Conservation (phyloP, 2,329 filamentous ascomycete species). For the Chrysosporium queenslandicum region DNA sequence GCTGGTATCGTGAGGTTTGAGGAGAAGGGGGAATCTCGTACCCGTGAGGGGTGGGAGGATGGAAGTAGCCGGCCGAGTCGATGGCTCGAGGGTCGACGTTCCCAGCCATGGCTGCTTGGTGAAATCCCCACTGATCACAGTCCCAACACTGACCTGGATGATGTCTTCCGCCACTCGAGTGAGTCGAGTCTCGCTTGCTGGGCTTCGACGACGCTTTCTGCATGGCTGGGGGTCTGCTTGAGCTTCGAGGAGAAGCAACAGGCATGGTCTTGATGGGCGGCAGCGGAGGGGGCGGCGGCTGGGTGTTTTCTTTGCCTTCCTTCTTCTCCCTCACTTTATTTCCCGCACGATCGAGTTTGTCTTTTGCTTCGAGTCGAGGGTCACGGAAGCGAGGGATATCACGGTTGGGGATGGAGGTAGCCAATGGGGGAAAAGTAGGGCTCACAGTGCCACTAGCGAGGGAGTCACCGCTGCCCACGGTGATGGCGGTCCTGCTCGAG, state of each 20-base stretch:
- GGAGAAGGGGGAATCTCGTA: constrained; percentile 25
- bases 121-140: constrained; percentile 28
- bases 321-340: constrained; percentile 15
- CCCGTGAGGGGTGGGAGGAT: constrained; percentile 6
- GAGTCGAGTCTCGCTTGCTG: constrained; percentile 24
- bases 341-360: constrained; percentile 17
- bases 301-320: constrained; percentile 18
- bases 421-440: constrained; percentile 31
- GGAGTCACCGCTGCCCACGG: constrained; percentile 44
- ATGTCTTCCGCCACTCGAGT: constrained; percentile 4
- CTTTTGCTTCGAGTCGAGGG: constrained; percentile 21
- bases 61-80: constrained; percentile 24
- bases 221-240: constrained; percentile 24
- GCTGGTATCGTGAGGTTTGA: constrained; percentile 23
- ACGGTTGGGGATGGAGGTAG: constrained; percentile 24
- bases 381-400: constrained; percentile 18
- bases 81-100: constrained; percentile 25
- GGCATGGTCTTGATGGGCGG: constrained; percentile 29
- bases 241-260: constrained; percentile 25
- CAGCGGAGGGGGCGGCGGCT: constrained; percentile 21
- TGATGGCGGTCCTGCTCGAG: constrained; percentile 49
- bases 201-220: constrained; percentile 29
- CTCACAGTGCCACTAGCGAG: constrained; percentile 36
- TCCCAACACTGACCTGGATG: constrained; percentile 29
- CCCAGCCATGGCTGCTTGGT: constrained; percentile 19